Evolutionary conservation across 306 rosid genomes (phyloP).

Genomic region (Cucurbita moschata): DNA sequence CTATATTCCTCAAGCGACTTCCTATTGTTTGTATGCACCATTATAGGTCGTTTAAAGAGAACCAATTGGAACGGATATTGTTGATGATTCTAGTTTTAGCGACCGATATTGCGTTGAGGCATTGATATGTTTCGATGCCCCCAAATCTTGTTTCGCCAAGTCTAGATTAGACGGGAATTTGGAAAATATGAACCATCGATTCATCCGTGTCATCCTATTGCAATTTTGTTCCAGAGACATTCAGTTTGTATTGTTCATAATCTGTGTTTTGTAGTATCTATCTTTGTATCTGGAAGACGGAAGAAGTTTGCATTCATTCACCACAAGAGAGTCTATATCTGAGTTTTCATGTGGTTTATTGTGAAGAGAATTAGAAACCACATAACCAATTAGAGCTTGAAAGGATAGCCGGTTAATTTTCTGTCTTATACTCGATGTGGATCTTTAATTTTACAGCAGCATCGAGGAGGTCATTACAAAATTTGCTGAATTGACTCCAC

Average conservation of each 20-base stretch:
- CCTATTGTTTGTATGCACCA: not conserved
- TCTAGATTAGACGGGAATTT: not conserved
- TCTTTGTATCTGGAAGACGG: not conserved
- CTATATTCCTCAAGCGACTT: not conserved
- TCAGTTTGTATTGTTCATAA: not conserved
- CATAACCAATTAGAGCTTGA: not conserved
- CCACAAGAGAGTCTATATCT: not conserved
- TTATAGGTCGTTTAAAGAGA: not conserved
- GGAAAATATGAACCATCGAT: not conserved
- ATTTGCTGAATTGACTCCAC: constrained; percentile 67
- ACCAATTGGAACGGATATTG: not conserved
- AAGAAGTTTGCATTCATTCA: not conserved
- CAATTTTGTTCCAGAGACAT: not conserved
- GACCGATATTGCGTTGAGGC: not conserved
- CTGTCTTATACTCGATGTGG: not conserved
- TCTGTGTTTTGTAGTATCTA: not conserved
- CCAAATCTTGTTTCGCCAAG: not conserved
- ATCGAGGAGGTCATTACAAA: constrained; percentile 61
- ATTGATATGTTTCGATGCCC: not conserved
- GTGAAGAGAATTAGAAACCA: not conserved
- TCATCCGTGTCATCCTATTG: not conserved
- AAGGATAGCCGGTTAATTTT: not conserved
- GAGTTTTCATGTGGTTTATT: not conserved
- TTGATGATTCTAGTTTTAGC: not conserved
- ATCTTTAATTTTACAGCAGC: constrained; percentile 18